These are phyloP conservation scores for Dipteronia sinensis DNA, from an alignment of 345 rosid genomes.

Conservation along the genomic window DNA sequence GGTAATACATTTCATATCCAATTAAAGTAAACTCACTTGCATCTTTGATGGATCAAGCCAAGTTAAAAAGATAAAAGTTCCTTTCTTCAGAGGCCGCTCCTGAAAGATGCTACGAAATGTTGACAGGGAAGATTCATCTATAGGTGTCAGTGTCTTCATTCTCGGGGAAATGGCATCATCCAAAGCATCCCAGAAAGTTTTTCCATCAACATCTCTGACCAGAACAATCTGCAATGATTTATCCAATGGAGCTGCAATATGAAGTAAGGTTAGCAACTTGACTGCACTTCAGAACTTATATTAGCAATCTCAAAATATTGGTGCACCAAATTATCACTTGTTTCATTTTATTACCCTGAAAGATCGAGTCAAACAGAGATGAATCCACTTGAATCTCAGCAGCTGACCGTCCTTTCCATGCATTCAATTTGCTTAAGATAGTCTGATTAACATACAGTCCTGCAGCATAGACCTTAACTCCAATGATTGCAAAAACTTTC, in stretches of 20 bases:
- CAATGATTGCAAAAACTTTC: constrained; percentile 81
- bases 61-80: constrained; percentile 69
- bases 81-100: constrained; percentile 69
- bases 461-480: constrained; percentile 88
- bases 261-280: background rate
- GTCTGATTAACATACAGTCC: constrained; percentile 63
- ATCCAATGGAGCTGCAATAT: constrained; percentile 56
- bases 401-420: constrained; percentile 61
- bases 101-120: constrained; percentile 67
- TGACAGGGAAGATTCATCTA: constrained; percentile 65
- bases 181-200: constrained; percentile 92
- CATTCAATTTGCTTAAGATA: constrained; percentile 39
- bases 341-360: constrained; percentile 44
- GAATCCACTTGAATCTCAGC: constrained; percentile 55
- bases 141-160: constrained; percentile 51
- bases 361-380: constrained; percentile 54
- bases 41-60: constrained; percentile 70
- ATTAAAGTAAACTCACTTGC: constrained; percentile 54
- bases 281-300: background rate
- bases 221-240: constrained; percentile 81
- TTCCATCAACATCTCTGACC: constrained; percentile 92
- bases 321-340: background rate
- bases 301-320: constrained; percentile 3
- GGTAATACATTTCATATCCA: background rate
- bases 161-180: constrained; percentile 77